Conservation (phyloP, 441 rosid genomes). For the Flueggea neowawraea region DNA sequence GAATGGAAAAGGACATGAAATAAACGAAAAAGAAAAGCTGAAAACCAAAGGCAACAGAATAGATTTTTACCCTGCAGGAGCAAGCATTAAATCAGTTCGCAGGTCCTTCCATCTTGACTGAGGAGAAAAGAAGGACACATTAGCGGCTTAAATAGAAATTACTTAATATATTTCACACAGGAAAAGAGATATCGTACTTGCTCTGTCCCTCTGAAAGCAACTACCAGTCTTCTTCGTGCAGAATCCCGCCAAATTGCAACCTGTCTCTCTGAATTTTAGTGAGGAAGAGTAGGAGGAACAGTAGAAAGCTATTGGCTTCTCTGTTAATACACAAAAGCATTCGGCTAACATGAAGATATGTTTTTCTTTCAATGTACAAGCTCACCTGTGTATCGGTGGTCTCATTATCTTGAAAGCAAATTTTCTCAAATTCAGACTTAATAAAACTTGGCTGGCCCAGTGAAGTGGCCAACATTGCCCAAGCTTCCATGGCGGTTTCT, state of each 20-base stretch:
- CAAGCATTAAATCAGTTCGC: slow-evolving; percentile 88
- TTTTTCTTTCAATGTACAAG: slow-evolving; percentile 14
- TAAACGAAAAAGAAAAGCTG: no score
- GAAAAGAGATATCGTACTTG: slow-evolving; percentile 56
- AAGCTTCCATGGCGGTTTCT: slow-evolving; percentile 98
- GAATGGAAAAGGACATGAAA: no score
- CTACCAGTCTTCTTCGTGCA: slow-evolving; percentile 70
- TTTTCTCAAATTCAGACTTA: slow-evolving; percentile 93
- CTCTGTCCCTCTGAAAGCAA: slow-evolving; percentile 98
- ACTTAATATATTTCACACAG: slow-evolving; percentile 6
- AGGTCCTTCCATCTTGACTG: slow-evolving; percentile 96
- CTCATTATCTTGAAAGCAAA: slow-evolving; percentile 84
- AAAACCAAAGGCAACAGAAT: no score
- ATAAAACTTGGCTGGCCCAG: slow-evolving; percentile 95
- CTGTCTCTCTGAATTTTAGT: slow-evolving; percentile 36
- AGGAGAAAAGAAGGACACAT: slow-evolving; percentile 18
- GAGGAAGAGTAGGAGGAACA: no score
- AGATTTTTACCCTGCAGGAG: slow-evolving; percentile 73
- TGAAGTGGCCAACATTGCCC: slow-evolving; percentile 99
- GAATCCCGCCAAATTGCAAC: slow-evolving; percentile 97
- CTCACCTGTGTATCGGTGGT: slow-evolving; percentile 89
- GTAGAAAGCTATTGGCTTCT: no score
- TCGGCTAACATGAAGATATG: not conserved
- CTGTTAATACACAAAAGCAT: no score
- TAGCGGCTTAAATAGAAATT: slow-evolving; percentile 17